Conservation (phyloP, 805 yeast genomes). For the Cyberlindnera subsufficiens region DNA sequence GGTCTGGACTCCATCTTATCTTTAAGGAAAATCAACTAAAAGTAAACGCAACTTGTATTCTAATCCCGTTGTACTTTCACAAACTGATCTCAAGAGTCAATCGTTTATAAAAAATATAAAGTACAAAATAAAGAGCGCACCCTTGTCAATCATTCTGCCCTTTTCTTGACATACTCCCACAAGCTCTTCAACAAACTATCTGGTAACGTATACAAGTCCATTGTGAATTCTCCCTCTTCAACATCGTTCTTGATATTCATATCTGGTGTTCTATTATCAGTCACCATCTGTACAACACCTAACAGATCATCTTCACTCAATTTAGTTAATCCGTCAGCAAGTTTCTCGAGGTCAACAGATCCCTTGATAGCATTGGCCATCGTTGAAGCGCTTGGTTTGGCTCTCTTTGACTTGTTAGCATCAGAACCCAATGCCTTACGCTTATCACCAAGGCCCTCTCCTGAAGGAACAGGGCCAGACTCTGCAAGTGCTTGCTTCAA, state of each 20-base stretch:
- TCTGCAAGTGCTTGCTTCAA: conserved; percentile 70
- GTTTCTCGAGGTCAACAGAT: conserved; percentile 77
- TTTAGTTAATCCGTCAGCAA: conserved; percentile 86
- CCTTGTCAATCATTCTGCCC: conserved; percentile 28
- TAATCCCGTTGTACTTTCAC: no score
- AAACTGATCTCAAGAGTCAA: no score
- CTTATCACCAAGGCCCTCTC: conserved; percentile 30
- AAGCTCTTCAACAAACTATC: conserved; percentile 85
- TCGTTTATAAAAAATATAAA: not conserved
- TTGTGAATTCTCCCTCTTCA: conserved; percentile 94
- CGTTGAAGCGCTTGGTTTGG: conserved; percentile 11
- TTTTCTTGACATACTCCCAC: conserved; percentile 90
- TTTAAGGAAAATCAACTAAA: conserved; percentile 2
- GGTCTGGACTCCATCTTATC: conserved; percentile 47
- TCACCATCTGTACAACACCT: conserved; percentile 95
- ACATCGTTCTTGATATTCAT: conserved; percentile 95
- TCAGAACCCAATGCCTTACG: conserved; percentile 26
- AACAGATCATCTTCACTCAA: conserved; percentile 87
- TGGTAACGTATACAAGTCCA: conserved; percentile 91
- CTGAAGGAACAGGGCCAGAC: conserved; percentile 74
- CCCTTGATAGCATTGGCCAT: conserved; percentile 57
- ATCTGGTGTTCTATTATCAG: conserved; percentile 90
- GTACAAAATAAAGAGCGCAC: not conserved
- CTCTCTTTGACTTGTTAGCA: conserved; percentile 26
- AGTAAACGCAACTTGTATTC: not conserved